Evolutionary conservation across 2,329 filamentous ascomycete genomes (phyloP).

Genomic region (Pseudogymnoascus sp.): DNA sequence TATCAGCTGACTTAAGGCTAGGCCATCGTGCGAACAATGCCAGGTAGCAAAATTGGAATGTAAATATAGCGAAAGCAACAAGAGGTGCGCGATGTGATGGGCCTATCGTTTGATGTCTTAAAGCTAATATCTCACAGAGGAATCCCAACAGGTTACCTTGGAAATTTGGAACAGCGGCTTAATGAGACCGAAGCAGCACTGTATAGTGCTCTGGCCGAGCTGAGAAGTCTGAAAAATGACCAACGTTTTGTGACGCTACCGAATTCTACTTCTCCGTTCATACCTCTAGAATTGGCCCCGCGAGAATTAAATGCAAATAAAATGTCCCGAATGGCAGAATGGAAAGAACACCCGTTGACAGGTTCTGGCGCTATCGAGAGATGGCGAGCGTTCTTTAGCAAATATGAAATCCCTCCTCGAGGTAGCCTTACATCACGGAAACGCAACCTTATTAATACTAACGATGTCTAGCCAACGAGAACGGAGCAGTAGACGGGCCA

Average conservation of each 20-base stretch:
- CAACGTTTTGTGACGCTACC: not conserved
- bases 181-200: constrained; percentile 26
- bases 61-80: not conserved
- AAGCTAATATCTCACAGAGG: constrained; percentile 20
- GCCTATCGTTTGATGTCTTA: not conserved
- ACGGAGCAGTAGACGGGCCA: not conserved
- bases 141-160: constrained; percentile 34
- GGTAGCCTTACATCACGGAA: not conserved
- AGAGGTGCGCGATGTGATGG: constrained; percentile 18
- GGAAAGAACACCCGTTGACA: constrained; percentile 10
- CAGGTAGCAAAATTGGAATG: not conserved
- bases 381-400: not conserved
- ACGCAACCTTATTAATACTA: not conserved
- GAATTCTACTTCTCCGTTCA: not conserved
- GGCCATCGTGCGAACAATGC: not conserved
- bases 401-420: not conserved
- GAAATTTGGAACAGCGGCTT: constrained; percentile 32
- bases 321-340: not conserved
- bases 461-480: not conserved
- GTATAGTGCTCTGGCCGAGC: constrained; percentile 17
- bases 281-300: not conserved
- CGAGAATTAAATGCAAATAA: not conserved
- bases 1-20: constrained; percentile 9
- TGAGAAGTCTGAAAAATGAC: not conserved
- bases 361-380: not conserved